Conservation (phyloP, 305 asterid species). For the Fraxinus sp. region DNA sequence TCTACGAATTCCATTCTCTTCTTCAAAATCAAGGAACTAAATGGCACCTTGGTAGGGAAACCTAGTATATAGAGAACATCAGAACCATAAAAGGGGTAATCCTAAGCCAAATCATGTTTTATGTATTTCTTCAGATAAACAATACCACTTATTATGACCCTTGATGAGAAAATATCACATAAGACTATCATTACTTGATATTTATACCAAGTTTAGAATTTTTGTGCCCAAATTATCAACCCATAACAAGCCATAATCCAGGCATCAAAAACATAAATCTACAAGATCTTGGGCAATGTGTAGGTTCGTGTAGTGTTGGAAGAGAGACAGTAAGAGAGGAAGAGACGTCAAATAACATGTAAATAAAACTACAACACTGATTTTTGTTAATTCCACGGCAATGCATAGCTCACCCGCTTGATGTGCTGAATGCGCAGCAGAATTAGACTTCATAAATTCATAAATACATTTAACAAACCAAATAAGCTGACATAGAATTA, state of each 20-base stretch:
- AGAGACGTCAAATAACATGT: background rate
- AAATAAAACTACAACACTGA: background rate
- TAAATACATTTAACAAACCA: background rate
- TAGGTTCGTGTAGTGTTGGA: no score
- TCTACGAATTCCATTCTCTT: background rate
- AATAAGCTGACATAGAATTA: background rate
- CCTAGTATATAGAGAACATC: background rate
- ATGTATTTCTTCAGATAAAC: background rate
- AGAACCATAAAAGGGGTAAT: background rate
- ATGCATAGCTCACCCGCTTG: background rate
- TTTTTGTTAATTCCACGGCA: background rate
- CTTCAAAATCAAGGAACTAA: background rate
- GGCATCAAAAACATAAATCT: conserved; percentile 2
- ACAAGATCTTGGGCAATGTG: background rate
- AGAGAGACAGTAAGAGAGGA: background rate
- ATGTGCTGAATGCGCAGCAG: background rate
- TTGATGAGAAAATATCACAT: background rate
- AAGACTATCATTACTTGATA: background rate
- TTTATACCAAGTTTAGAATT: background rate
- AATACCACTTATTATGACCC: background rate
- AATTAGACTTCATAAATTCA: background rate
- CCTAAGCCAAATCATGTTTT: background rate
- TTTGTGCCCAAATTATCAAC: background rate
- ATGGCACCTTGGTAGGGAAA: background rate
- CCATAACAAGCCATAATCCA: background rate